Percentiles rank a stretch among this genome's conserved stretches.
These are phyloP conservation scores for Rickenella mellea DNA, from an alignment of 768 basidiomycete genomes.

Conservation along the genomic window DNA sequence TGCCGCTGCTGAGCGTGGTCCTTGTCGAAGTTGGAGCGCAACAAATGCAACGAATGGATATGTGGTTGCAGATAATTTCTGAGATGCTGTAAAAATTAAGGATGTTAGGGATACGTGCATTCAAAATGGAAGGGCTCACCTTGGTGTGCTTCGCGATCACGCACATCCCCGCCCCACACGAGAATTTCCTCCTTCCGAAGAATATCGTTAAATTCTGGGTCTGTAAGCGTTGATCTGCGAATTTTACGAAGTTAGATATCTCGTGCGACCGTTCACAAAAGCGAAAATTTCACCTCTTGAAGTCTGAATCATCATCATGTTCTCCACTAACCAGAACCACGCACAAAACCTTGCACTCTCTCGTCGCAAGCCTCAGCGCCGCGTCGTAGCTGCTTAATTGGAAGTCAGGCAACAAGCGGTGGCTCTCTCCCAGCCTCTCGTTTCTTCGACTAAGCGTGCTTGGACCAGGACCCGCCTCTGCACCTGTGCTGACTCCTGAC, in stretches of 20 bases:
- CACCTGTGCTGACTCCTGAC: conserved; percentile 23
- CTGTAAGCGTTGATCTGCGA: conserved; percentile 65
- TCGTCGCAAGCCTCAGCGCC: conserved; percentile 59
- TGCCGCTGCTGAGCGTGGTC: conserved; percentile 24
- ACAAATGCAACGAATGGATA: conserved; percentile 92
- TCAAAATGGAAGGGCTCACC: conserved; percentile 25
- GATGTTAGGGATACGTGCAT: background rate
- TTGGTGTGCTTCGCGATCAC: conserved; percentile 74
- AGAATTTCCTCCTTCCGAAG: conserved; percentile 68
- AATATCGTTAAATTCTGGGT: conserved; percentile 56
- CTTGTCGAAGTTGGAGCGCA: conserved; percentile 62
- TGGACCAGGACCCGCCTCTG: conserved; percentile 27
- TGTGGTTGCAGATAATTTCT: conserved; percentile 79
- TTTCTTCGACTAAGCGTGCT: background rate
- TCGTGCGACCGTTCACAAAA: background rate
- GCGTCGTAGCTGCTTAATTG: conserved; percentile 74
- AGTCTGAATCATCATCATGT: conserved; percentile 81
- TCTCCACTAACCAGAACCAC: conserved; percentile 80
- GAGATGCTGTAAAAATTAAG: conserved; percentile 32
- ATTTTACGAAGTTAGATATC: background rate
- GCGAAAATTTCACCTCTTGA: conserved; percentile 55
- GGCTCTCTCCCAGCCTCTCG: background rate
- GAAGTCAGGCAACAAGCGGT: conserved; percentile 63
- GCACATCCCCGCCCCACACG: conserved; percentile 90
- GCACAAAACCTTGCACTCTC: conserved; percentile 65